Evolutionary conservation across 495 filamentous ascomycete species (phyloP), one percentile per base, ranked within the genome.

Genomic region (Penicillium pulvis): DNA sequence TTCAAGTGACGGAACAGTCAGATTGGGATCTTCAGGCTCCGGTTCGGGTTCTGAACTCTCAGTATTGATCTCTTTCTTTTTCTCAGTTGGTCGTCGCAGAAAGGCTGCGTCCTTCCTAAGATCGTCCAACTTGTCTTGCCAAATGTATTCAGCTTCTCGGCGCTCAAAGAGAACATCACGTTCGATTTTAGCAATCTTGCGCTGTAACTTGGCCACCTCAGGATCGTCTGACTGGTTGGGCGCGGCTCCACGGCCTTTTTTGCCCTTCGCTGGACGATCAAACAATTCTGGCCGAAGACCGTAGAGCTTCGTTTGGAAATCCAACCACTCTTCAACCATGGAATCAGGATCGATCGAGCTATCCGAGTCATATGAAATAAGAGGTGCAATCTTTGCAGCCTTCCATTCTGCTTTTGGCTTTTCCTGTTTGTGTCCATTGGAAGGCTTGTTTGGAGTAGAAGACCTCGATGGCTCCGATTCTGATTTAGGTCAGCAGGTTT

Each of bases 161-260:
- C 83, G 81, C 66, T 98, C 93, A 66, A 97, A 96, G 9, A 98
- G 75, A 2, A 94, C 81, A 66, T 98, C 94, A 11, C 86, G 86
- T 62, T 92, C 89, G 33, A 97, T 89, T 43, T 82, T 83, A 10
- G 85, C 81, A 19, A 96, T 76, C 67, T 91, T 93, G 12, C 83
- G 79, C 35, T 86, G 79, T 2, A 96, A 56, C 53, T 85, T 89
- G 14, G 78, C 79, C 42, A 85, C 75, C 59, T 86, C 81, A 4
- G 82, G 76, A 36, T 81, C 74, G 12, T 72, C 64, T 2, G 67
- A 49, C 24, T 58, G 52, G 28, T 57, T 60, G 11, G 66, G 46
- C 31, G 67, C 73, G 39, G 56, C 58, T 51, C 60, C 65, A 53
- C 64, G 67, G 53, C 56, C 60, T 67, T 74, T 73, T 53, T 74